Evolutionary conservation across 2,329 filamentous ascomycete species (phyloP), one percentile per base, ranked within the genome.

Genomic region (Didymosphaeria variabile): DNA sequence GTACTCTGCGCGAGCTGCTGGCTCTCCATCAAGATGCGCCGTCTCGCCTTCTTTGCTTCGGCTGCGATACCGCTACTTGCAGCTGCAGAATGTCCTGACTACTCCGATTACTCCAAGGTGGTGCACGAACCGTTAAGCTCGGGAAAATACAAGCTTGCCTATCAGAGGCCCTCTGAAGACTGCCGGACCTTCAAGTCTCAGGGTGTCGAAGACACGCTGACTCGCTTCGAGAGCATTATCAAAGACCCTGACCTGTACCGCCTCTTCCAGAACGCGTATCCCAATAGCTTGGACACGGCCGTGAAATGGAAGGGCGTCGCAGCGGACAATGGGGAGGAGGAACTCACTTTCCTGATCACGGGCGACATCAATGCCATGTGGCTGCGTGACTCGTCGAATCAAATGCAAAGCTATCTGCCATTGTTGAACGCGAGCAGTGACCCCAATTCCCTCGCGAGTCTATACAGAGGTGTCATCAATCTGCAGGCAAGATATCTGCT

Each of bases 251-350:
- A 94, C 73, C 82, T 93, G 21, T 88, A 85, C 73, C 84, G 89
- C 3, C 81, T 93, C 12, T 93, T 93, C 71, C 79, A 88, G 67
- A 93, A 93, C 73, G 82, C 88, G 1, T 93, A 88, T 72, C 90
- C 91, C 0, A 93, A 92, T 75, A 92, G 90, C 0, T 81, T 93
- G 12, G 90, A 93, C 71, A 92, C 90, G 0, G 90, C 90, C 0
- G 85, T 92, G 45, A 84, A 84, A 62, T 92, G 89, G 90, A 87
- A 85, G 57, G 90, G 90, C 1, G 79, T 81, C 55, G 82, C 87
- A 0, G 83, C 82, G 36, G 82, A 87, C 60, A 83, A 86, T 66
- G 75, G 83, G 0, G 83, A 84, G 1, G 88, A 92, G 74, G 90
- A 92, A 75, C 79, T 90, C 61, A 85, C 86, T 5, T 87, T 86